Percentiles rank a stretch among this genome's conserved stretches.
Conservation (phyloP, 1,139 yeast genomes). For the Hyphopichia fennica region DNA sequence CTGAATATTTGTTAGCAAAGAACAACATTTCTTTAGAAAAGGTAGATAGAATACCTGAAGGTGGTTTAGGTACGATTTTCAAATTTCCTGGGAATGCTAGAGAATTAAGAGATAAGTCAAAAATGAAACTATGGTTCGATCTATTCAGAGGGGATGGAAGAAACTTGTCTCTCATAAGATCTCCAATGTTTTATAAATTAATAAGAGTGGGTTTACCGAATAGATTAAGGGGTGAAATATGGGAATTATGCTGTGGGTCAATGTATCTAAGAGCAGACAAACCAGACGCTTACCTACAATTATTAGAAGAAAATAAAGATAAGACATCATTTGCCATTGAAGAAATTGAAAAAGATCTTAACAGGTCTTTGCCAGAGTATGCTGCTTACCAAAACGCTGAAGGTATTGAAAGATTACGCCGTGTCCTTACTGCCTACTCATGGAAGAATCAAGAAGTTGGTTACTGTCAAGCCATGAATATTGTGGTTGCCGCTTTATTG, state of each 20-base stretch:
- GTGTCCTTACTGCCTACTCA: constrained; percentile 90
- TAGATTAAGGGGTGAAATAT: constrained; percentile 87
- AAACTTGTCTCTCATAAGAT: constrained; percentile 71
- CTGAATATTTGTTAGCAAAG: constrained; percentile 76
- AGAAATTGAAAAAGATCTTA: constrained; percentile 94
- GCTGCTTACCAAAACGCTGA: constrained; percentile 86
- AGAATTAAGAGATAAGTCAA: constrained; percentile 76
- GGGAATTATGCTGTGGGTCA: constrained; percentile 93
- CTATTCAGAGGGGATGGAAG: constrained; percentile 82
- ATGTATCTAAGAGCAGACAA: constrained; percentile 70
- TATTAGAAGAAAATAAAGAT: constrained; percentile 61
- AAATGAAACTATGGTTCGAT: constrained; percentile 92
- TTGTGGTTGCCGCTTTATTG: constrained; percentile 89
- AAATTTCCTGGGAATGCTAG: constrained; percentile 89
- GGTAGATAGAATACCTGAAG: constrained; percentile 61
- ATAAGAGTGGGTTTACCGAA: constrained; percentile 92
- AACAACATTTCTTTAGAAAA: constrained; percentile 50
- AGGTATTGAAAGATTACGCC: constrained; percentile 80
- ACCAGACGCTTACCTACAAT: constrained; percentile 55
- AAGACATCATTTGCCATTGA: constrained; percentile 82
- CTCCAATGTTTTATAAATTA: constrained; percentile 76
- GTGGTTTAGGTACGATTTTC: constrained; percentile 81
- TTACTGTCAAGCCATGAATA: constrained; percentile 99
- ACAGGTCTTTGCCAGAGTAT: constrained; percentile 92
- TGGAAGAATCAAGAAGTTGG: constrained; percentile 98